These are phyloP conservation scores for Metschnikowia lochheadii DNA, from an alignment of 805 yeast species.

Conservation along the genomic window DNA sequence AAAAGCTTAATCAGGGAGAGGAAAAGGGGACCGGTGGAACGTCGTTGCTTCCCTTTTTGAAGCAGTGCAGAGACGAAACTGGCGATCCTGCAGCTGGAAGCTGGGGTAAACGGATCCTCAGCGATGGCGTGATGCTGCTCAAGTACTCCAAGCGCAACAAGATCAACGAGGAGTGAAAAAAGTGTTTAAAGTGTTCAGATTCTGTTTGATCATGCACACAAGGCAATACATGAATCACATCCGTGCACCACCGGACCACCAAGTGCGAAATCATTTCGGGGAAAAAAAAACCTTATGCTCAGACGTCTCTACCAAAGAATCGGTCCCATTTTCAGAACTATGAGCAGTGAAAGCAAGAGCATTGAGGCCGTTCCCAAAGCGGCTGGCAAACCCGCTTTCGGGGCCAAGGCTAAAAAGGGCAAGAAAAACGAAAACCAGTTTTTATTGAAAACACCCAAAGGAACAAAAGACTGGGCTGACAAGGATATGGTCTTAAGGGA, in stretches of 20 bases:
- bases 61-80: slow-evolving; percentile 94
- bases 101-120: slow-evolving; percentile 78
- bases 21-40: slow-evolving; percentile 94
- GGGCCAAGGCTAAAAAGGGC: slow-evolving; percentile 25
- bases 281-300: slow-evolving; percentile 13
- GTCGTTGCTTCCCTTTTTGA: slow-evolving; percentile 81
- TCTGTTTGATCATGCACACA: not conserved
- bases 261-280: not conserved
- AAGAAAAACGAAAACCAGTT: slow-evolving; percentile 54
- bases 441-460: slow-evolving; percentile 91
- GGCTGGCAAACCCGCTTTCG: not conserved
- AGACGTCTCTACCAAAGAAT: slow-evolving; percentile 14
- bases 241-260: slow-evolving; percentile 9
- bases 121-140: slow-evolving; percentile 49
- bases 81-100: slow-evolving; percentile 89
- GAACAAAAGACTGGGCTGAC: slow-evolving; percentile 98
- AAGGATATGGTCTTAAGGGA: slow-evolving; percentile 95
- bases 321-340: slow-evolving; percentile 12
- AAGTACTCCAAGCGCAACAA: slow-evolving; percentile 38
- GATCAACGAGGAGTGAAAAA: slow-evolving; percentile 34
- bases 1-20: slow-evolving; percentile 44
- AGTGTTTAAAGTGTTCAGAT: not conserved
- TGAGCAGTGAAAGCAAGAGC: slow-evolving; percentile 22
- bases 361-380: slow-evolving; percentile 6
- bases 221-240: not conserved